phyloP scores from a whole-genome alignment of 2,329 filamentous ascomycete genomes.

The Cyphellophora attinorum region DNA sequence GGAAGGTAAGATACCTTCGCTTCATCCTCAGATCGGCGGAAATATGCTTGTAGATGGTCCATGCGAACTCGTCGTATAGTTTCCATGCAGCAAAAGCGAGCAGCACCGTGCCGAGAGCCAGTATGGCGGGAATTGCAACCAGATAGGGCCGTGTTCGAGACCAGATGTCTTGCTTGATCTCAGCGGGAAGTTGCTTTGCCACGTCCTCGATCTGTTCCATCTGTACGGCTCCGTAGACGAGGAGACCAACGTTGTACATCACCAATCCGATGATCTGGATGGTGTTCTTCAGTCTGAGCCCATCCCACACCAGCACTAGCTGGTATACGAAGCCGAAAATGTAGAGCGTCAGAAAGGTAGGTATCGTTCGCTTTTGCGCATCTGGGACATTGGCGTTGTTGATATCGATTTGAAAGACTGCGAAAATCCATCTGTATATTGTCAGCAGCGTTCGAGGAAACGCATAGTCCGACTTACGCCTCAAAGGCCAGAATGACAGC shows the following conservation, averaged over 20 bases:
- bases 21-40: slow-evolving; percentile 96
- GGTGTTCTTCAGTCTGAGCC: slow-evolving; percentile 87
- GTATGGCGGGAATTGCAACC: slow-evolving; percentile 74
- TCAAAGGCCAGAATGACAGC: slow-evolving; percentile 74
- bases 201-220: slow-evolving; percentile 80
- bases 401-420: slow-evolving; percentile 60
- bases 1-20: slow-evolving; percentile 89
- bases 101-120: slow-evolving; percentile 62
- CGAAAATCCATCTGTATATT: slow-evolving; percentile 69
- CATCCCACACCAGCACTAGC: slow-evolving; percentile 83
- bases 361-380: slow-evolving; percentile 57
- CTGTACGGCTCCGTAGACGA: slow-evolving; percentile 89
- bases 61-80: slow-evolving; percentile 95
- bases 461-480: slow-evolving; percentile 54
- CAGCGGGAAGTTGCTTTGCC: slow-evolving; percentile 45
- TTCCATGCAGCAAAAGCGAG: slow-evolving; percentile 82
- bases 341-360: slow-evolving; percentile 90
- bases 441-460: slow-evolving; percentile 7
- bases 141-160: slow-evolving; percentile 61
- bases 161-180: slow-evolving; percentile 55
- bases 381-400: slow-evolving; percentile 30
- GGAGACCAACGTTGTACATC: slow-evolving; percentile 79
- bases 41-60: slow-evolving; percentile 99
- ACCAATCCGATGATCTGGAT: slow-evolving; percentile 97
- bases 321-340: slow-evolving; percentile 97